Evolutionary conservation across 352 stramenopile genomes (phyloP).

Genomic region (Hyaloperonospora arabidopsidis): DNA sequence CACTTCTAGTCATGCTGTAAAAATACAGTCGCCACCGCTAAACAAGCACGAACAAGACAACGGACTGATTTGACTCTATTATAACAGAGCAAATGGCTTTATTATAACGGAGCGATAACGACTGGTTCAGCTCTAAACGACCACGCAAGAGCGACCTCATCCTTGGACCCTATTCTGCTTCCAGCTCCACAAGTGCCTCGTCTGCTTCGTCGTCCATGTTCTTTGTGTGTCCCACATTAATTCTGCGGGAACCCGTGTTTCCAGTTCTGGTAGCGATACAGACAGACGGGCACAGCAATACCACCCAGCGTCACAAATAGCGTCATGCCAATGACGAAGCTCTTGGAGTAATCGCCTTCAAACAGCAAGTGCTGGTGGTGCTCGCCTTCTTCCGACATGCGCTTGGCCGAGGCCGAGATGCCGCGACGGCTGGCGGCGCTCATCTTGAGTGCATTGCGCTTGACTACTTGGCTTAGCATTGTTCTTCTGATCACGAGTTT

Average conservation of each 20-base stretch:
- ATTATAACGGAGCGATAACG: no score
- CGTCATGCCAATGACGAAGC: conserved; percentile 45
- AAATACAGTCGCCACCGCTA: no score
- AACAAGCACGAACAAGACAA: conserved; percentile 5
- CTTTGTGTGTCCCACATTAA: conserved; percentile 18
- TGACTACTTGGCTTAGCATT: conserved; percentile 59
- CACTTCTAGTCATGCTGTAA: no score
- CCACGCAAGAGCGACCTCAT: no score
- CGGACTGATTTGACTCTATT: no score
- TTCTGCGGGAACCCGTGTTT: conserved; percentile 83
- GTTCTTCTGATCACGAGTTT: no score
- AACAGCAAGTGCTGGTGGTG: conserved; percentile 84
- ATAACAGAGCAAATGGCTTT: no score
- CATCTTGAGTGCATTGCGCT: conserved; percentile 62
- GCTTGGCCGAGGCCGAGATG: conserved; percentile 71
- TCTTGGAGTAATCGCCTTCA: conserved; percentile 76
- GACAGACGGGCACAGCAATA: conserved; percentile 48
- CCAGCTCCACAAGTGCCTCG: no score
- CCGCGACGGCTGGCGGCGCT: conserved; percentile 44
- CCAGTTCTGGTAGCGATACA: conserved; percentile 84
- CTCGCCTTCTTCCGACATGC: conserved; percentile 64
- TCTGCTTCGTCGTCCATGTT: background rate
- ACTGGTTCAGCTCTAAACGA: conserved; percentile 15
- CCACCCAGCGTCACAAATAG: conserved; percentile 61
- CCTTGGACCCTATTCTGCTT: no score